Conservation (phyloP, 192 early-diverging fungal genomes). For the Nowakowskiella sp. region DNA sequence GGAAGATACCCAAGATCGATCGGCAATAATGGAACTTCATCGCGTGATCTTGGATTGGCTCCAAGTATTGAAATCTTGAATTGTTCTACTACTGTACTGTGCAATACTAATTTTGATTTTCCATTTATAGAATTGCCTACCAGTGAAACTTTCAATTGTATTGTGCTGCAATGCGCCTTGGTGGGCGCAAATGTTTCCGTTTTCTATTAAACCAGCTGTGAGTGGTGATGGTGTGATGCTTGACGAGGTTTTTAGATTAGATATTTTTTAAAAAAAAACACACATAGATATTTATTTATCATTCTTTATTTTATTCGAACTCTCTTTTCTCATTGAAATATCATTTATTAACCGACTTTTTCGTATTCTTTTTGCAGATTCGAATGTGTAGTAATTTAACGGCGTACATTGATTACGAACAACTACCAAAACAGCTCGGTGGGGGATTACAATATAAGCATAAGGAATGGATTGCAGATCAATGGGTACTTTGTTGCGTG, state of each 20-base stretch:
- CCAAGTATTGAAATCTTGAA: slow-evolving; percentile 10
- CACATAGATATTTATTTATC: too few species aligned
- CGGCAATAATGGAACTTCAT: slow-evolving; percentile 7
- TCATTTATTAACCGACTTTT: too few species aligned
- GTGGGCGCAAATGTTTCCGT: slow-evolving; percentile 15
- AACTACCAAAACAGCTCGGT: slow-evolving; percentile 20
- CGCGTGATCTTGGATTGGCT: slow-evolving; percentile 17
- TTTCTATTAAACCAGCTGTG: slow-evolving; percentile 12
- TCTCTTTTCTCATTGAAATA: too few species aligned
- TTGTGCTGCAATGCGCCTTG: slow-evolving; percentile 18
- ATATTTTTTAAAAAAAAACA: neutral
- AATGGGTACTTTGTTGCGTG: too few species aligned
- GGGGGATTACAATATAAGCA: slow-evolving; percentile 15
- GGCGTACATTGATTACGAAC: slow-evolving; percentile 4
- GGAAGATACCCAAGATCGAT: slow-evolving; percentile 6
- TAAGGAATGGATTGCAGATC: slow-evolving; percentile 26
- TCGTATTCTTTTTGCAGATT: slow-evolving; percentile 2
- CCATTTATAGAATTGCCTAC: slow-evolving; percentile 15
- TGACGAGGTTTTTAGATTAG: slow-evolving; percentile 8
- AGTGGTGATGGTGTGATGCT: slow-evolving; percentile 6
- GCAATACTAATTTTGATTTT: neutral
- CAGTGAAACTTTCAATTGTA: slow-evolving; percentile 8
- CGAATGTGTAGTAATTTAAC: slow-evolving; percentile 12
- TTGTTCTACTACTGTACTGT: neutral
- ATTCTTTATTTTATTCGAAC: too few species aligned